These are phyloP conservation scores for Chlorella ohadii DNA, from an alignment of 139 green algal genomes.

Conservation along the genomic window DNA sequence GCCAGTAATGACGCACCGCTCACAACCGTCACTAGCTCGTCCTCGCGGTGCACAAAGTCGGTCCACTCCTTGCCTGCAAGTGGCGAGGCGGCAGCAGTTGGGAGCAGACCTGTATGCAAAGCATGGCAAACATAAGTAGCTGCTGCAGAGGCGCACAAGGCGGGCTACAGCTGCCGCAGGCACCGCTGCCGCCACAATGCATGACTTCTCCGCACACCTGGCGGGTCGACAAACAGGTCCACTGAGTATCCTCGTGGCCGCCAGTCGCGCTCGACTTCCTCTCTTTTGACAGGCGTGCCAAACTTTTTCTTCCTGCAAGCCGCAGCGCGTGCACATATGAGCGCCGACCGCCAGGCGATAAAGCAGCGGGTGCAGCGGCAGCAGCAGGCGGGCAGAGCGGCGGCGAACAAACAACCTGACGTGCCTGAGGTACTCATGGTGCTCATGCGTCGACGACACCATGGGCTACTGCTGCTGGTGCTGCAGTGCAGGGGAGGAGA, in stretches of 20 bases:
- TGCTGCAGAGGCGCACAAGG: no score
- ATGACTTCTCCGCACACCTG: no score
- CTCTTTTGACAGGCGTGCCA: not conserved
- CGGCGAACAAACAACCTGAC: not conserved
- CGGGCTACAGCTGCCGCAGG: no score
- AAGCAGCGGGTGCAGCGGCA: no score
- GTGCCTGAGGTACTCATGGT: constrained; percentile 18
- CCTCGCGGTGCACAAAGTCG: constrained; percentile 39
- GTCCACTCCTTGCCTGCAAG: constrained; percentile 17
- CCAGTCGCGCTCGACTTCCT: constrained; percentile 31
- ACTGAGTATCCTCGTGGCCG: constrained; percentile 7
- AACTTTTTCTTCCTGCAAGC: constrained; percentile 17
- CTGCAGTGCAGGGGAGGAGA: not conserved
- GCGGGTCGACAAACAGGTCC: constrained; percentile 26
- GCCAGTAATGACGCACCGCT: not conserved
- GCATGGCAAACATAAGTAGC: no score
- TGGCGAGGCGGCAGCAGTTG: not conserved
- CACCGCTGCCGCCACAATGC: no score
- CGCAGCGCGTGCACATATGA: no score
- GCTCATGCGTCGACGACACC: constrained; percentile 19
- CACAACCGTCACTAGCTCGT: constrained; percentile 29
- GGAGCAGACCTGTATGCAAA: no score
- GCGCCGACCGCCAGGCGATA: no score
- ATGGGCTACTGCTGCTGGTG: not conserved
- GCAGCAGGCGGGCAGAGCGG: not conserved